These are phyloP conservation scores for Chaetoceros muelleri DNA, from an alignment of 108 stramenopile species.

Conservation along the genomic window DNA sequence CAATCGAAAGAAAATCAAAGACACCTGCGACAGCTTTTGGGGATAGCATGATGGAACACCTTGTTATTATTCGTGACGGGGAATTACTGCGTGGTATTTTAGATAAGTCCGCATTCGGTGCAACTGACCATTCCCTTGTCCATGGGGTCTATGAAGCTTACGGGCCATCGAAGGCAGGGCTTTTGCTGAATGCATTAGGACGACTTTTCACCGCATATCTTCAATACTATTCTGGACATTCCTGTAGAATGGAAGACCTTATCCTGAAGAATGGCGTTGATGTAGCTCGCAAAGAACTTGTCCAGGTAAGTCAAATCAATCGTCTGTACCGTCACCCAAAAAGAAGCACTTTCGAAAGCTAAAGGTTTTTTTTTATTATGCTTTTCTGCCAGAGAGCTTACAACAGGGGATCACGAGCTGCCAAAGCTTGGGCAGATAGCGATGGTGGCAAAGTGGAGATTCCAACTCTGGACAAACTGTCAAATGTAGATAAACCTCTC, in stretches of 20 bases:
- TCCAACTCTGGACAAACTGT: slow-evolving; percentile 29
- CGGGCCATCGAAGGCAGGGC: slow-evolving; percentile 83
- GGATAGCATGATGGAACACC: slow-evolving; percentile 76
- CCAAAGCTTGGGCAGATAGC: slow-evolving; percentile 88
- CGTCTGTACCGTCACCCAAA: neutral
- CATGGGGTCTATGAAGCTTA: slow-evolving; percentile 97
- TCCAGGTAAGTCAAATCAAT: slow-evolving; percentile 33
- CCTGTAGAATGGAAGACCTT: slow-evolving; percentile 96
- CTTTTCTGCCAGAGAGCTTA: slow-evolving; percentile 41
- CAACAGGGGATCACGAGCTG: slow-evolving; percentile 72
- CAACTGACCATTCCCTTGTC: slow-evolving; percentile 85
- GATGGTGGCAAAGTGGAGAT: slow-evolving; percentile 87
- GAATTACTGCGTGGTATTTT: slow-evolving; percentile 91
- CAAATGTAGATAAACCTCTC: slow-evolving; percentile 32
- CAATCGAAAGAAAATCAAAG: slow-evolving; percentile 87
- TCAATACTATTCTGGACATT: slow-evolving; percentile 92
- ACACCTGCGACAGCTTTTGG: slow-evolving; percentile 87
- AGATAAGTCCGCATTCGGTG: slow-evolving; percentile 96
- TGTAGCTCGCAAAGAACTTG: slow-evolving; percentile 41
- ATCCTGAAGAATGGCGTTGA: slow-evolving; percentile 84
- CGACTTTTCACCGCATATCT: slow-evolving; percentile 94
- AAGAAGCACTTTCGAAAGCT: neutral
- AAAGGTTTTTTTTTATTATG: neutral
- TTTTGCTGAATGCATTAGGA: slow-evolving; percentile 83
- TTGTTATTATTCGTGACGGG: slow-evolving; percentile 85